Evolutionary conservation across 2,329 filamentous ascomycete genomes (phyloP), one percentile per base, ranked within the genome.

Genomic region (Trichoderma gracile): DNA sequence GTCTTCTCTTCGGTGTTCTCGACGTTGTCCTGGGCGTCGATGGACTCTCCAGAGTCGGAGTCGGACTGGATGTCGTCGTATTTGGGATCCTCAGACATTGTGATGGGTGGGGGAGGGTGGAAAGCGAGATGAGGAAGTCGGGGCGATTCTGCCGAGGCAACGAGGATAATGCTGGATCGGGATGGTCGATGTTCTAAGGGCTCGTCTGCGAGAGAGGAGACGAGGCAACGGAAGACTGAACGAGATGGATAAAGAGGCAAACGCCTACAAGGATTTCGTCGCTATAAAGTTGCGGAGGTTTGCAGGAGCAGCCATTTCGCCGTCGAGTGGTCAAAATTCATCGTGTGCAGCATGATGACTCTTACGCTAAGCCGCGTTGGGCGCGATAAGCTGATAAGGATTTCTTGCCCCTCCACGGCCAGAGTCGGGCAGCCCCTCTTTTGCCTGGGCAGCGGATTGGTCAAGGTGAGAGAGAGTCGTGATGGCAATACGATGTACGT

Each of bases 1-100:
- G 86, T 85, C 83, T 91, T 88, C 72, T 88, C 82, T 62, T 86
- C 83, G 55, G 78, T 69, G 67, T 86, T 85, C 68, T 89, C 79
- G 67, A 81, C 81, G 58, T 85, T 84, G 66, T 86, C 81, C 66
- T 85, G 79, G 70, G 84, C 78, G 68, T 87, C 82, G 68, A 86
- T 76, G 64, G 87, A 89, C 75, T 92, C 90, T 74, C 80, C 85
- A 56, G 83, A 86, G 74, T 85, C 84, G 58, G 85, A 87, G 71
- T 92, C 89, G 68, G 89, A 89, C 74, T 92, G 89, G 72, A 92
- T 84, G 73, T 91, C 88, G 77, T 91, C 86, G 77, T 86, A 86
- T 77, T 86, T 89, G 75, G 72, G 75, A 70, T 90, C 86, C 74
- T 81, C 83, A 75, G 79, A 64, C 61, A 64, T 64, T 25, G 38